Evolutionary conservation across 352 stramenopile species (phyloP).

Genomic region (Globisporangium perplexum): DNA sequence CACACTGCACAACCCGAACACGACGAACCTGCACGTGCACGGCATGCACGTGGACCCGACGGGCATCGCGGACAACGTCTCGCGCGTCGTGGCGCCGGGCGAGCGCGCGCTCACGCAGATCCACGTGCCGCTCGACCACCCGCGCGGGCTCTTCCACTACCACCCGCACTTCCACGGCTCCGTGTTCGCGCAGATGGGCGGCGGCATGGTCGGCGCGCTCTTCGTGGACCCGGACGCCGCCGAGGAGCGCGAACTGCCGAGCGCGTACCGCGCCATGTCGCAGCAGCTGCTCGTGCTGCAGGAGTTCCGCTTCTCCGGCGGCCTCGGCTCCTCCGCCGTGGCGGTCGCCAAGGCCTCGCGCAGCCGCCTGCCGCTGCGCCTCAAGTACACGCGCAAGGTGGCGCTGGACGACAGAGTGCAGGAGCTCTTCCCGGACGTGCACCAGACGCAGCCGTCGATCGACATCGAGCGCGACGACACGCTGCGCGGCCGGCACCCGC

Average conservation of each 20-base stretch:
- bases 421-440: conserved; percentile 35
- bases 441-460: conserved; percentile 23
- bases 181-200: conserved; percentile 69
- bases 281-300: conserved; percentile 50
- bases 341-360: conserved; percentile 41
- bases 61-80: conserved; percentile 72
- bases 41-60: conserved; percentile 80
- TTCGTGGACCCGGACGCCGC: conserved; percentile 42
- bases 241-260: conserved; percentile 28
- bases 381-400: conserved; percentile 40
- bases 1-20: conserved; percentile 67
- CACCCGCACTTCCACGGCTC: conserved; percentile 79
- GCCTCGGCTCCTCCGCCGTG: conserved; percentile 37
- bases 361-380: conserved; percentile 38
- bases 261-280: conserved; percentile 36
- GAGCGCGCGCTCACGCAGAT: conserved; percentile 43
- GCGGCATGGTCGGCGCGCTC: conserved; percentile 63
- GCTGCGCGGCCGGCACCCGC: conserved; percentile 18
- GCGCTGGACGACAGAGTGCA: conserved; percentile 30
- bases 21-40: conserved; percentile 79
- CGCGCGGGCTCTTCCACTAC: conserved; percentile 76
- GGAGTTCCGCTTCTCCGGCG: conserved; percentile 60
- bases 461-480: conserved; percentile 18
- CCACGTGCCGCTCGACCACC: conserved; percentile 55
- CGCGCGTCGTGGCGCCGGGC: conserved; percentile 47